These are phyloP conservation scores for Penicillium subrubescens DNA, from an alignment of 495 filamentous ascomycete genomes.

Conservation along the genomic window DNA sequence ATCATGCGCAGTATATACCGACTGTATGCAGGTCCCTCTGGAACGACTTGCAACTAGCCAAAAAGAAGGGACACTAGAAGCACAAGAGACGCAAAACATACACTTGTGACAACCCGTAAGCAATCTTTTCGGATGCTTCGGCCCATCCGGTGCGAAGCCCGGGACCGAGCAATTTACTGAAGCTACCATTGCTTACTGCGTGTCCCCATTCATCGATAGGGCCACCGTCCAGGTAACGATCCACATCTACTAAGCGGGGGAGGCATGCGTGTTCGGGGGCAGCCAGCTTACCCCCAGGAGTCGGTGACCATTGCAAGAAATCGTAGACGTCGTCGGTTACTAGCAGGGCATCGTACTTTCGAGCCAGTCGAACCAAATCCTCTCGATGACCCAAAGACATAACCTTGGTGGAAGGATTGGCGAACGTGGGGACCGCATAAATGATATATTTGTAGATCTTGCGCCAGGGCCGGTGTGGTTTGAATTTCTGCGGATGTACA, in stretches of 20 bases:
- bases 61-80: background rate
- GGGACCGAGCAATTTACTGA: constrained; percentile 82
- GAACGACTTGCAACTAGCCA: background rate
- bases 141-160: constrained; percentile 82
- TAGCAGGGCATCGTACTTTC: constrained; percentile 73
- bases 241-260: constrained; percentile 77
- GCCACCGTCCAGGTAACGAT: constrained; percentile 60
- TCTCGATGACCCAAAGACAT: constrained; percentile 65
- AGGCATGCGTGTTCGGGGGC: constrained; percentile 48
- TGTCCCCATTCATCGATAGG: constrained; percentile 68
- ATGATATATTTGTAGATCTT: constrained; percentile 83
- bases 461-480: constrained; percentile 46
- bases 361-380: constrained; percentile 65
- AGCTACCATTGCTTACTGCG: constrained; percentile 76
- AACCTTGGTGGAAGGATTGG: constrained; percentile 77
- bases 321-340: constrained; percentile 94
- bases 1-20: background rate
- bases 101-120: constrained; percentile 66
- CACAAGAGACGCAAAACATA: constrained; percentile 34
- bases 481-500: constrained; percentile 34
- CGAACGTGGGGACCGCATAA: constrained; percentile 80
- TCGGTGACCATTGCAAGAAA: constrained; percentile 71
- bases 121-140: constrained; percentile 69
- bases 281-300: constrained; percentile 22
- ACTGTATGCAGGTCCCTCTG: background rate